phyloP scores from a whole-genome alignment of 129 eudicot species.

The Pseudognaphalium luteoalbum region DNA sequence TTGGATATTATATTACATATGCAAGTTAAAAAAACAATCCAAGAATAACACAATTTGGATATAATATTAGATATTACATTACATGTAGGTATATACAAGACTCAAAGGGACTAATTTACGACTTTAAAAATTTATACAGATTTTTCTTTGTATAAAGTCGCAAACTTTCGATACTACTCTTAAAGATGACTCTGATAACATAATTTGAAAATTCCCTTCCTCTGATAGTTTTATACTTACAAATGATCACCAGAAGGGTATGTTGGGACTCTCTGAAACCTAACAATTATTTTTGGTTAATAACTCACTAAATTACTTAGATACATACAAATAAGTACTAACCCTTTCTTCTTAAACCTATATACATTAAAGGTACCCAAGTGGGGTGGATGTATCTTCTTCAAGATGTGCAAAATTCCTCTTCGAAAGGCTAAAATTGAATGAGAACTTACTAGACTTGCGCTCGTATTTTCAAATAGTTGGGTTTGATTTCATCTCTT shows the following conservation, averaged over 20 bases:
- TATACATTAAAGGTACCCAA: slow-evolving; percentile 28
- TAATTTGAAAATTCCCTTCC: slow-evolving; percentile 35
- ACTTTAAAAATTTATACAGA: slow-evolving; percentile 37
- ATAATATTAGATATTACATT: slow-evolving; percentile 21
- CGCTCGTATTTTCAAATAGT: slow-evolving; percentile 3
- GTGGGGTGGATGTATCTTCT: slow-evolving; percentile 25
- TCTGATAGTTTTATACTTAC: slow-evolving; percentile 48
- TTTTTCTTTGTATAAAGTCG: slow-evolving; percentile 39
- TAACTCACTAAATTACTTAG: slow-evolving; percentile 36
- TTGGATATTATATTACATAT: no score
- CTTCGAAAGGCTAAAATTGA: slow-evolving; percentile 8
- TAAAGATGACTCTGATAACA: slow-evolving; percentile 32
- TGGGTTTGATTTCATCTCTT: slow-evolving; percentile 20
- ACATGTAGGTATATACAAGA: slow-evolving; percentile 19
- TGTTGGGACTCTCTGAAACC: slow-evolving; percentile 18
- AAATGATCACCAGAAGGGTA: slow-evolving; percentile 43
- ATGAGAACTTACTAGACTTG: neutral
- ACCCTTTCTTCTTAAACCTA: slow-evolving; percentile 36
- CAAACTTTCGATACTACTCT: slow-evolving; percentile 21
- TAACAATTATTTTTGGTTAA: slow-evolving; percentile 32
- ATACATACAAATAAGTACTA: slow-evolving; percentile 21
- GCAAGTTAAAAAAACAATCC: neutral
- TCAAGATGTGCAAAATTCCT: slow-evolving; percentile 42
- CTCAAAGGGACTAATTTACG: slow-evolving; percentile 11
- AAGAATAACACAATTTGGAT: neutral